Base-by-base conservation (phyloP, 257 asterid genomes). In the Nicotiana tomentosiformis region DNA sequence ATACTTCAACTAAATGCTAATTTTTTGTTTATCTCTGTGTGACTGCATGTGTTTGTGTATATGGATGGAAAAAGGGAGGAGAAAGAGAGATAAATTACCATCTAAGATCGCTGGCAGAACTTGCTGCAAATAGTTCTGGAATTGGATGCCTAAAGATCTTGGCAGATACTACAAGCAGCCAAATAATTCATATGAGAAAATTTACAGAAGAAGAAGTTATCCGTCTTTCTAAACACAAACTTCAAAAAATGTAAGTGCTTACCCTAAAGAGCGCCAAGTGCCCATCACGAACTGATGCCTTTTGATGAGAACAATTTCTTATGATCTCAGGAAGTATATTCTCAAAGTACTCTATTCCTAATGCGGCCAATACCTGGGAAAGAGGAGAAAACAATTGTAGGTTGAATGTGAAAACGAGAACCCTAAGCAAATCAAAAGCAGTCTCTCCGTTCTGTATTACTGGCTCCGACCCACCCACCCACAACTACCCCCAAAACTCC, bases 251-350 rank as follows among this genome's bases (percentile, higher is more conserved):
- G 80, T 49, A 70, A 58, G 81, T 35, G 60, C 86, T 83, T 85
- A 94, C 99, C 94, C 89, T 94, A 91, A 96, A 94, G 83, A 96
- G 95, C 23, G 99, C 87, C 86, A 96, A 86, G 82, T 94, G 87
- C 83, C 99, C 99, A 85, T 96, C 99, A 81, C 99, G 96, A 80
- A 94, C 98, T 65, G 98, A 90, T 84, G 99, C 97, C 86, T 92
- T 94, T 56, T 93, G 92, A 86, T 94, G 95, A 84, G 99, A 93
- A 86, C 99, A 96, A 85, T 92, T 94, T 68, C 92, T 87, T 80
- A 96, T 90, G 67, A 96, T 87, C 82, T 96, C 99, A 77, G 99
- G 98, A 84, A 96, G 98, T 85, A 94, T 69, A 86, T 84, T 87
- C 85, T 96, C 99, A 81, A 96, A 94, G 87, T 93, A 96, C 29